phyloP scores from a whole-genome alignment of 441 rosid species.

The Dalechampia spathulata region DNA sequence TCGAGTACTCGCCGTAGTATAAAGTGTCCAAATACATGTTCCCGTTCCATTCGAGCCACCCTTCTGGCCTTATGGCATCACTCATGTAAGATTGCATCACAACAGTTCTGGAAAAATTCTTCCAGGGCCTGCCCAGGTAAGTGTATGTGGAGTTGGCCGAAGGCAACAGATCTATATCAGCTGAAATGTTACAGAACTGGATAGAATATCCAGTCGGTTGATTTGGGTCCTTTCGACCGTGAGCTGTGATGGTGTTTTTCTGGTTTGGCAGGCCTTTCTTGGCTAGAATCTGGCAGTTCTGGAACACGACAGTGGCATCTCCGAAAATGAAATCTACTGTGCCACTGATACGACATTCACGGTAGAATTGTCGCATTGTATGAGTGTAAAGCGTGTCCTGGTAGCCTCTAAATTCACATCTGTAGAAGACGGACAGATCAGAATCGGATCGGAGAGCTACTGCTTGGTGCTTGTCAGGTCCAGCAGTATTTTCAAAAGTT shows the following conservation, averaged over 20 bases:
- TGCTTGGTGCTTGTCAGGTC: conserved; percentile 75
- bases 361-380: conserved; percentile 82
- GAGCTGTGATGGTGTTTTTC: conserved; percentile 61
- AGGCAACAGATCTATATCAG: conserved; percentile 56
- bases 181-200: conserved; percentile 74
- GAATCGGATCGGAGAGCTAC: conserved; percentile 78
- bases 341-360: conserved; percentile 62
- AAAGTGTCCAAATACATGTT: conserved; percentile 46
- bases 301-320: conserved; percentile 49
- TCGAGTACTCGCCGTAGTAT: conserved; percentile 67
- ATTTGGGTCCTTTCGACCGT: conserved; percentile 44
- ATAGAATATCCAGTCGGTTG: conserved; percentile 68
- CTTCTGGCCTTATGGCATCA: conserved; percentile 50
- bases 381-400: conserved; percentile 90
- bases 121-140: conserved; percentile 92
- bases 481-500: conserved; percentile 78
- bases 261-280: conserved; percentile 39
- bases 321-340: conserved; percentile 73
- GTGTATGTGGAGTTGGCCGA: conserved; percentile 43
- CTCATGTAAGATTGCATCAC: conserved; percentile 58
- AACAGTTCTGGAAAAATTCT: conserved; percentile 62
- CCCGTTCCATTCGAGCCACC: conserved; percentile 84
- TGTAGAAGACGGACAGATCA: conserved; percentile 56
- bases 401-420: conserved; percentile 59
- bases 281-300: conserved; percentile 39